Evolutionary conservation across 2,329 filamentous ascomycete species (phyloP), one percentile per base, ranked within the genome.

Genomic region (Exophiala aquamarina): DNA sequence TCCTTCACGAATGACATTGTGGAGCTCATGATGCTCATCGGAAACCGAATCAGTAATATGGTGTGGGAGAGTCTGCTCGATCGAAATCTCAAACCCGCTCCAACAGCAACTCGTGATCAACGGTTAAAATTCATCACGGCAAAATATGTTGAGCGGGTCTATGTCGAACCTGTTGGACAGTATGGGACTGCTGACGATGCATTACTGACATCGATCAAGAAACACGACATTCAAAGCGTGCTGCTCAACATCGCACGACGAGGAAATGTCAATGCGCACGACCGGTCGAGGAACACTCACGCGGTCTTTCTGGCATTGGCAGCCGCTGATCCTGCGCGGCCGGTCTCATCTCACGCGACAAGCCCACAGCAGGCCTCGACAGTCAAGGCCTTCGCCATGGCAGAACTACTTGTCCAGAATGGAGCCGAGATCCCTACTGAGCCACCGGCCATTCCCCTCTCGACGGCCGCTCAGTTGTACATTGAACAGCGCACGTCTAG

Each of bases 1-100:
- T 96, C 91, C 0, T 98, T 98, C 66, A 97, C 93, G 3, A 86
- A 88, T 59, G 94, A 98, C 73, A 95, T 97, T 65, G 87, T 98
- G 66, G 94, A 98, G 64, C 79, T 98, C 38, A 78, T 98, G 33
- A 75, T 96, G 48, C 83, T 92, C 49, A 83, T 98, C 54, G 94
- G 94, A 53, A 98, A 98, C 66, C 83, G 91, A 41, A 83, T 96
- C 41, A 93, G 91, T 60, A 98, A 98, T 68, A 92, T 92, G 84
- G 78, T 98, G 15, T 98, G 91, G 89, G 93, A 98, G 71, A 85
- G 90, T 11, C 87, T 74, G 52, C 76, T 97, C 18, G 89, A 96
- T 49, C 78, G 78, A 18, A 72, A 78, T 4, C 62, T 79, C 36
- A 97, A 95, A 64, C 90, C 89, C 3, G 73, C 76, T 1, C 78